phyloP scores from a whole-genome alignment of 805 yeast genomes.

The Candida schatavii region DNA sequence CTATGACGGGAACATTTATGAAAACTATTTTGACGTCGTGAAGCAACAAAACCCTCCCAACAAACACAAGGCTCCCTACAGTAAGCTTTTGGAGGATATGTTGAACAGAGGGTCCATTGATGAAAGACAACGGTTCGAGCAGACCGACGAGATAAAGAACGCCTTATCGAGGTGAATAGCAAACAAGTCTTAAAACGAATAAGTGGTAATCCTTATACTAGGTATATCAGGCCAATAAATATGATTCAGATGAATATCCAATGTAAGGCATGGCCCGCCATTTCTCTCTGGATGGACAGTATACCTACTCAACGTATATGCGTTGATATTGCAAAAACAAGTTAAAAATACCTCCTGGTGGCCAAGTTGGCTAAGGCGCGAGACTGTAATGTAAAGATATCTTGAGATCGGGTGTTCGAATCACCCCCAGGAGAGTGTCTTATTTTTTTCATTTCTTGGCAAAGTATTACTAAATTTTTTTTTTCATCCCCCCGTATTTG shows the following conservation, averaged over 20 bases:
- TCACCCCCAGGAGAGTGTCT: conserved; percentile 41
- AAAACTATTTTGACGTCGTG: conserved; percentile 64
- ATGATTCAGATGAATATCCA: no score
- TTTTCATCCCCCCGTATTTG: no score
- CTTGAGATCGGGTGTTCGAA: conserved; percentile 47
- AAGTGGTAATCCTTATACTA: no score
- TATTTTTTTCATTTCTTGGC: conserved; percentile 10
- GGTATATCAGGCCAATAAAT: no score
- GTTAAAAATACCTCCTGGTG: conserved; percentile 29
- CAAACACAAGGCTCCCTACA: conserved; percentile 60
- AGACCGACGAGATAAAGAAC: conserved; percentile 26
- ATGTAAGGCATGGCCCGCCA: no score
- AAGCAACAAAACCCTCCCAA: conserved; percentile 48
- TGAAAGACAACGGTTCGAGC: conserved; percentile 34
- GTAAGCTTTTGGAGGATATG: conserved; percentile 33
- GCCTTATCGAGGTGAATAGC: conserved; percentile 11
- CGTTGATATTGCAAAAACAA: no score
- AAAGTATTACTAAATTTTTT: no score
- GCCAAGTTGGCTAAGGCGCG: conserved; percentile 47
- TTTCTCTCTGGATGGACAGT: no score
- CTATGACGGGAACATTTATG: conserved; percentile 79
- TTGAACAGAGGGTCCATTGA: conserved; percentile 31
- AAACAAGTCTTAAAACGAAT: no score
- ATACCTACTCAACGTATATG: no score
- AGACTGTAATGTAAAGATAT: conserved; percentile 40